These are phyloP conservation scores for Rhodotorula kratochvilovae DNA, from an alignment of 768 basidiomycete species.

Conservation along the genomic window DNA sequence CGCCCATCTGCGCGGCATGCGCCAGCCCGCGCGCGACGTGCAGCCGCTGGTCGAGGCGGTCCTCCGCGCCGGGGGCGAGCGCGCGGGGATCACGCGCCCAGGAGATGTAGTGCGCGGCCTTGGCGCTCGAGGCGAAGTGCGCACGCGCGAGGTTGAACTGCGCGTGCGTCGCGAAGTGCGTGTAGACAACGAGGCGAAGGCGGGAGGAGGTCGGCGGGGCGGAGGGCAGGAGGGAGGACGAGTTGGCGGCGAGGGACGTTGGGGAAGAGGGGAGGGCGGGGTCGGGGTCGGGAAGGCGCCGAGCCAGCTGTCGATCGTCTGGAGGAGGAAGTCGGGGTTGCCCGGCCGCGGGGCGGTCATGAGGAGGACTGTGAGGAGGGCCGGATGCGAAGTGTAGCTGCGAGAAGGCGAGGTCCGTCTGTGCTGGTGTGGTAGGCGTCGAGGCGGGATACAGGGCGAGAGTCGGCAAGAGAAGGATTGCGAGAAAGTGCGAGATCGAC, in stretches of 20 bases:
- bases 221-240: neutral
- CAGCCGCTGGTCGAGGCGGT: conserved; percentile 27
- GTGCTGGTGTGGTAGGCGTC: accelerated
- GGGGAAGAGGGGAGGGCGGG: neutral
- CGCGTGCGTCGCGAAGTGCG: conserved; percentile 21
- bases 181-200: conserved; percentile 24
- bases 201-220: neutral
- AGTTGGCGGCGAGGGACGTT: neutral
- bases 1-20: conserved; percentile 2
- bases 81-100: conserved; percentile 18
- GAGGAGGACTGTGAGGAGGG: conserved; percentile 30
- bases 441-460: neutral
- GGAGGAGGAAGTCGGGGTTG: conserved; percentile 24
- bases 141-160: conserved; percentile 14
- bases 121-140: neutral
- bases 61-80: neutral
- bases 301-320: conserved; percentile 21
- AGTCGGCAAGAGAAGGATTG: neutral
- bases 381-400: neutral
- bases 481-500: neutral
- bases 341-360: conserved; percentile 29
- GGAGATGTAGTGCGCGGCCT: conserved; percentile 17
- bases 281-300: conserved; percentile 14
- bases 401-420: conserved; percentile 5
- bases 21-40: conserved; percentile 24